Evolutionary conservation across 2,329 filamentous ascomycete genomes (phyloP).

Genomic region (Hypoxylon sp.): DNA sequence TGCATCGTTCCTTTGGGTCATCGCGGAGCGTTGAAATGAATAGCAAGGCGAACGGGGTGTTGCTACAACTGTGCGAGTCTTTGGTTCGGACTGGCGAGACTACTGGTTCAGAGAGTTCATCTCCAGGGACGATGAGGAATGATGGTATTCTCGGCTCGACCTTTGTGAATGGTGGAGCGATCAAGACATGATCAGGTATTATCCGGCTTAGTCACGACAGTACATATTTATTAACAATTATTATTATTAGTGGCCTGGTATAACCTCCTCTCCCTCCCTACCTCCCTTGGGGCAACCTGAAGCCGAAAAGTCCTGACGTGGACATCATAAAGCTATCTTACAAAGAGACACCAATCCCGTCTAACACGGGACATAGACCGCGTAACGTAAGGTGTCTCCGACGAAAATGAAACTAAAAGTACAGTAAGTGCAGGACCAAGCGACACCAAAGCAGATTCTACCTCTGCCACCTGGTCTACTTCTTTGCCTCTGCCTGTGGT

Average conservation of each 20-base stretch:
- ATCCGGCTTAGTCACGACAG: neutral
- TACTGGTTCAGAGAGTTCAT: neutral
- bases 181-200: neutral
- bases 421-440: neutral
- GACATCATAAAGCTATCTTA: neutral
- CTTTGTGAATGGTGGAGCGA: too few species aligned
- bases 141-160: too few species aligned
- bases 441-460: too few species aligned
- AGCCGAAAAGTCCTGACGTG: neutral
- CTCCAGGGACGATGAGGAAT: neutral
- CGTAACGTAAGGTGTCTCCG: neutral
- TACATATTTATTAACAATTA: neutral
- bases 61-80: too few species aligned
- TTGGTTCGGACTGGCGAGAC: too few species aligned
- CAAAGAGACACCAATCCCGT: neutral
- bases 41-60: neutral
- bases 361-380: neutral
- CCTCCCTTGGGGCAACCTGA: neutral
- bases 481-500: too few species aligned
- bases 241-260: neutral
- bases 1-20: slow-evolving; percentile 56
- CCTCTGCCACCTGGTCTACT: too few species aligned
- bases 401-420: neutral
- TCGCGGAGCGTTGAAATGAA: slow-evolving; percentile 50
- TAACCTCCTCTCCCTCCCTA: too few species aligned